Percentiles rank a stretch among this genome's conserved stretches.
These are phyloP conservation scores for Oryza meridionalis DNA, from an alignment of 176 grass and related monocot genomes.

Conservation along the genomic window DNA sequence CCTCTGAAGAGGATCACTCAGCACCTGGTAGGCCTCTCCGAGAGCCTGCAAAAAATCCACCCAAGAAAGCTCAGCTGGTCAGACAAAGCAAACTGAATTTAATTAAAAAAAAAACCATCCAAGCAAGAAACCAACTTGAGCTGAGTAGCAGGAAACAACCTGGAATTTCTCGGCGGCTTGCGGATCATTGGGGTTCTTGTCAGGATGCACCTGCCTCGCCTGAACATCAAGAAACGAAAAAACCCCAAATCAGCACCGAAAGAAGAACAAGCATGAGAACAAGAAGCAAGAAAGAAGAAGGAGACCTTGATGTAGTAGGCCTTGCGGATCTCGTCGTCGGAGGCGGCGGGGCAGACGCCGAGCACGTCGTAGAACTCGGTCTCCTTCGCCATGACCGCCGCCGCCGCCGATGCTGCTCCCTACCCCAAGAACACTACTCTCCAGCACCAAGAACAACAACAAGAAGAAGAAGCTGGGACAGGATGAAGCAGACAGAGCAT, in stretches of 20 bases:
- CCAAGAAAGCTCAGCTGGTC: slow-evolving; percentile 28
- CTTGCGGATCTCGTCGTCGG: slow-evolving; percentile 95
- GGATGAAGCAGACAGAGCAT: background rate
- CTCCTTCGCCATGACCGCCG: slow-evolving; percentile 73
- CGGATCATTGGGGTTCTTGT: slow-evolving; percentile 79
- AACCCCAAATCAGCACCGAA: background rate
- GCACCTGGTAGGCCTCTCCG: slow-evolving; percentile 96
- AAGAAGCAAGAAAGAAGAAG: slow-evolving; percentile 1
- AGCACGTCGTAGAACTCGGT: slow-evolving; percentile 97
- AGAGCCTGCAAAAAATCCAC: slow-evolving; percentile 53
- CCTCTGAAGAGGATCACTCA: slow-evolving; percentile 90
- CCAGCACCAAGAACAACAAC: too few species aligned
- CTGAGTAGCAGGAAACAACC: slow-evolving; percentile 31
- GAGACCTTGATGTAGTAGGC: slow-evolving; percentile 94
- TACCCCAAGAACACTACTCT: slow-evolving; percentile 12
- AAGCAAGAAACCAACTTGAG: background rate
- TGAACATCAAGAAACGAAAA: slow-evolving; percentile 15
- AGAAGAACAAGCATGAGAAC: background rate
- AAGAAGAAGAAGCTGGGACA: slow-evolving; percentile 1
- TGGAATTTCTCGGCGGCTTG: slow-evolving; percentile 89
- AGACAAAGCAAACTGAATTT: background rate
- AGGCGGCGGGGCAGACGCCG: slow-evolving; percentile 66
- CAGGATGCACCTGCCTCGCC: slow-evolving; percentile 85
- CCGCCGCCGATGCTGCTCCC: slow-evolving; percentile 1
- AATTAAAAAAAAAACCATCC: background rate